A percentile compares a stretch with the other conserved stretches of the same genome.
Conservation (phyloP, 345 rosid genomes). For the Eucalyptus cloeziana region DNA sequence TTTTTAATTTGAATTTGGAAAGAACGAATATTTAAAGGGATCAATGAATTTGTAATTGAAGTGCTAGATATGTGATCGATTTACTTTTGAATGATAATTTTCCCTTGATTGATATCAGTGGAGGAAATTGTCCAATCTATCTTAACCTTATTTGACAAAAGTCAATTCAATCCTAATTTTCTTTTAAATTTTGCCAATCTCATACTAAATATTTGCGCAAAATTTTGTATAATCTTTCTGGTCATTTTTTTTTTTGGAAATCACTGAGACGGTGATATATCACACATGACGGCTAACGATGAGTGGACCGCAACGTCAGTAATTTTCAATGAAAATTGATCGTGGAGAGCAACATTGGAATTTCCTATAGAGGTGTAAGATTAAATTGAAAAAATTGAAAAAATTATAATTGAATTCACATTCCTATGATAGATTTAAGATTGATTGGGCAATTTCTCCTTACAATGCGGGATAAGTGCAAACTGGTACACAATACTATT, state of each 20-base stretch:
- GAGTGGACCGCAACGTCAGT: rapidly evolving
- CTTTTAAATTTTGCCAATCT: neutral
- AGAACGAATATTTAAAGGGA: neutral
- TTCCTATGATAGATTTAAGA: rapidly evolving
- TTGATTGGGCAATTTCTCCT: neutral
- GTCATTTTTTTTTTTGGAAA: rapidly evolving
- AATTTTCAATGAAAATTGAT: neutral
- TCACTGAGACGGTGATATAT: rapidly evolving
- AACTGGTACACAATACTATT: rapidly evolving
- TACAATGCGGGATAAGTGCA: neutral
- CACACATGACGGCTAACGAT: rapidly evolving
- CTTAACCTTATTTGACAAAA: no score
- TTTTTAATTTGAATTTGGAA: neutral
- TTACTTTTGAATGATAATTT: neutral
- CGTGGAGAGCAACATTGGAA: rapidly evolving
- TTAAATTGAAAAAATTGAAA: neutral
- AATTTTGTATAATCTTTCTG: rapidly evolving
- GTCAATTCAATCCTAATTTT: neutral
- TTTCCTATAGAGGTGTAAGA: neutral
- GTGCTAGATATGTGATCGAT: neutral
- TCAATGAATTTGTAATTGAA: neutral
- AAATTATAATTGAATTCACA: neutral
- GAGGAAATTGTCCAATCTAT: neutral
- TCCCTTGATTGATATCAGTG: neutral
- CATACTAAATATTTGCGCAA: rapidly evolving